These are phyloP conservation scores for Rubroboletus pulcherrimus DNA, from an alignment of 768 basidiomycete genomes.

Conservation along the genomic window DNA sequence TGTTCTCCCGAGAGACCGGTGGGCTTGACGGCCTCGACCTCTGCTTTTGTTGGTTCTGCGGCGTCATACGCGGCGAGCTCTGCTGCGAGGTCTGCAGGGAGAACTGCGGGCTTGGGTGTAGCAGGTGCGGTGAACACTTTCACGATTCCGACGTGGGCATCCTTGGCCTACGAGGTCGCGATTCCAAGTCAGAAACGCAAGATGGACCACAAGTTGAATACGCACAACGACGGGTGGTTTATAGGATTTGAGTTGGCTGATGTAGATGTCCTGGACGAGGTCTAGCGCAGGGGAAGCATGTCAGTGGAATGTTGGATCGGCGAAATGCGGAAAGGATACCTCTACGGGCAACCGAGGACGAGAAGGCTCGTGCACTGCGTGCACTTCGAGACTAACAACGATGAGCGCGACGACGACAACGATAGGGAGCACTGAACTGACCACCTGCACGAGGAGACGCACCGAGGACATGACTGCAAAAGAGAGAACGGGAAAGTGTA, in stretches of 20 bases:
- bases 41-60: slow-evolving; percentile 61
- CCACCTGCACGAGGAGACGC: slow-evolving; percentile 56
- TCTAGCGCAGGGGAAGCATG: slow-evolving; percentile 44
- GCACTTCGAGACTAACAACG: slow-evolving; percentile 37
- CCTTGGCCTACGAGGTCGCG: slow-evolving; percentile 60
- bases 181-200: not conserved
- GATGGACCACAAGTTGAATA: slow-evolving; percentile 6
- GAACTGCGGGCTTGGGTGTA: slow-evolving; percentile 66
- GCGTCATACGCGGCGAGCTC: slow-evolving; percentile 86
- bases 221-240: slow-evolving; percentile 72
- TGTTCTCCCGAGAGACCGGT: slow-evolving; percentile 19
- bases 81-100: slow-evolving; percentile 82
- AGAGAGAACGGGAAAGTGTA: slow-evolving; percentile 41
- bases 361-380: slow-evolving; percentile 54
- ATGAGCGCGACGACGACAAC: slow-evolving; percentile 11
- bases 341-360: slow-evolving; percentile 60
- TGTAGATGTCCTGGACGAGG: slow-evolving; percentile 88
- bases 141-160: slow-evolving; percentile 85
- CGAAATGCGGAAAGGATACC: slow-evolving; percentile 42
- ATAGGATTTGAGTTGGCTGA: slow-evolving; percentile 87
- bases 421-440: slow-evolving; percentile 4
- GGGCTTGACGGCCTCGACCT: slow-evolving; percentile 36
- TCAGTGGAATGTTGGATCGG: slow-evolving; percentile 16
- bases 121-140: slow-evolving; percentile 77
- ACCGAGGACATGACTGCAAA: slow-evolving; percentile 57